These are phyloP conservation scores for Metarhizium rileyi DNA, from an alignment of 2,329 filamentous ascomycete genomes.

Conservation along the genomic window DNA sequence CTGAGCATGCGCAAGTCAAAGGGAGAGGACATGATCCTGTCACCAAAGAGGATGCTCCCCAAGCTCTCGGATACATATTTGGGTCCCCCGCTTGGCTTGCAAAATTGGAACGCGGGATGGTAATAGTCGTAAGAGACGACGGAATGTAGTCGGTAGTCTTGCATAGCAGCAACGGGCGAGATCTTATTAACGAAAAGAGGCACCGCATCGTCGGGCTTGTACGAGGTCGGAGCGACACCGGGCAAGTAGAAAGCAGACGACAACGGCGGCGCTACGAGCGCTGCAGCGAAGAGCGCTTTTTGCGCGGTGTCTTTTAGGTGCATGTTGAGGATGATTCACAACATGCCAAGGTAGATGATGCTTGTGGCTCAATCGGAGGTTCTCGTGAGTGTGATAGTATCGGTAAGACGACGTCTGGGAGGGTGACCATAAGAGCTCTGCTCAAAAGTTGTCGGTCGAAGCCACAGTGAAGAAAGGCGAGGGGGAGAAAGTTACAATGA, in stretches of 20 bases:
- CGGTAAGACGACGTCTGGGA: background rate
- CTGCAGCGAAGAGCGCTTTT: conserved; percentile 38
- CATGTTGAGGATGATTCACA: conserved; percentile 26
- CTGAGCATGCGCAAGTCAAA: conserved; percentile 79
- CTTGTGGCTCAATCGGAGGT: background rate
- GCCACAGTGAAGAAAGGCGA: background rate
- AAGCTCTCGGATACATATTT: conserved; percentile 70
- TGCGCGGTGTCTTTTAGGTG: conserved; percentile 35
- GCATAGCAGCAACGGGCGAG: conserved; percentile 68
- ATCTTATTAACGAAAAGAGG: conserved; percentile 89
- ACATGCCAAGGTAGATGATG: conserved; percentile 4
- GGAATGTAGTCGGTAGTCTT: conserved; percentile 77
- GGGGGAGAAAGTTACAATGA: too few species aligned
- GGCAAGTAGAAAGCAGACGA: conserved; percentile 85
- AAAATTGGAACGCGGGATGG: conserved; percentile 79
- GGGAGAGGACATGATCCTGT: conserved; percentile 93
- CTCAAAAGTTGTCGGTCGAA: background rate
- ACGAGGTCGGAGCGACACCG: conserved; percentile 88
- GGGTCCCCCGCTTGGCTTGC: conserved; percentile 65
- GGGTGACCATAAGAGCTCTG: background rate
- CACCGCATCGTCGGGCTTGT: conserved; percentile 68
- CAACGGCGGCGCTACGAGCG: conserved; percentile 43
- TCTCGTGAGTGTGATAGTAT: background rate
- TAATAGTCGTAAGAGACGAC: conserved; percentile 97
- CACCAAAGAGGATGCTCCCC: conserved; percentile 93